Conservation (phyloP, 192 early-diverging fungal genomes). For the Backusella australiensis region DNA sequence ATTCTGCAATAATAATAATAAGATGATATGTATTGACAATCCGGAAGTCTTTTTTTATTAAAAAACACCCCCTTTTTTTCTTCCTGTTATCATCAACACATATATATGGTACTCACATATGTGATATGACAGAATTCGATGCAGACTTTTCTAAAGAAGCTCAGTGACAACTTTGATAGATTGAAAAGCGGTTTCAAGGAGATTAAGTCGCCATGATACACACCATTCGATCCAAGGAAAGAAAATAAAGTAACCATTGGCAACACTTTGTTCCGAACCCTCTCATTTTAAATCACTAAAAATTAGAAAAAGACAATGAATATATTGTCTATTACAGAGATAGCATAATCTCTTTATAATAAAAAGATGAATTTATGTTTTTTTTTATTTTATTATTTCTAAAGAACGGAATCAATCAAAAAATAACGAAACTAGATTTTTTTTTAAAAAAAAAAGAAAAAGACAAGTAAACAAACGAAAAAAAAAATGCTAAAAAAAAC, state of each 20-base stretch:
- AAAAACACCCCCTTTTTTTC: background rate
- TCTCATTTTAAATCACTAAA: no score
- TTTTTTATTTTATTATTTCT: background rate
- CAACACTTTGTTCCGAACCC: no score
- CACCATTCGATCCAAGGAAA: constrained; percentile 73
- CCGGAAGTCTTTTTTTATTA: background rate
- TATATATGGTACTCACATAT: constrained; percentile 73
- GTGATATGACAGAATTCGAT: constrained; percentile 91
- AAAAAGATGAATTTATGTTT: no score
- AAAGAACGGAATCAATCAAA: background rate
- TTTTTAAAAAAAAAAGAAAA: background rate
- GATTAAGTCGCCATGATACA: constrained; percentile 84
- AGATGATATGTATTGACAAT: background rate
- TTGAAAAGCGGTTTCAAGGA: constrained; percentile 62
- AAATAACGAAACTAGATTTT: background rate
- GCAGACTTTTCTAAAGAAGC: constrained; percentile 82
- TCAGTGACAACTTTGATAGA: constrained; percentile 55
- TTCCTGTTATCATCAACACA: constrained; percentile 20
- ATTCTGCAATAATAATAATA: no score
- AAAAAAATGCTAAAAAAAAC: constrained; percentile 36
- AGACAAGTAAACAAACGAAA: background rate
- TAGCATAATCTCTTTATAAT: no score
- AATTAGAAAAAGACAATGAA: no score
- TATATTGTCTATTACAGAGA: no score
- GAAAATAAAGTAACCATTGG: background rate